Base-by-base conservation (phyloP, 108 stramenopile genomes). In the Fragilariopsis cylindrus region DNA sequence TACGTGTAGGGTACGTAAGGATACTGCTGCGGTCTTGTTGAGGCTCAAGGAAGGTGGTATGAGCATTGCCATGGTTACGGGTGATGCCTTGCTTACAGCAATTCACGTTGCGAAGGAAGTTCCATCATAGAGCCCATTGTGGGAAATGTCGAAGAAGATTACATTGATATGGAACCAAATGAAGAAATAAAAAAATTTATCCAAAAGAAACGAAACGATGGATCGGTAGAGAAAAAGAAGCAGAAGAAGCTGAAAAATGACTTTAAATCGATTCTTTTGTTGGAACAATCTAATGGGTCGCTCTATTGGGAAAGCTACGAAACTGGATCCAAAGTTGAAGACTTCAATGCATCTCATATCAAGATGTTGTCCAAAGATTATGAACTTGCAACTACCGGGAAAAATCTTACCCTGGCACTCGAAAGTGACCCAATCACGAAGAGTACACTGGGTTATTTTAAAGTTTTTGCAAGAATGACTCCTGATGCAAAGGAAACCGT, bases 401-500 rank as follows among this genome's bases (percentile, higher is more conserved):
- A 81, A 69, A 83, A 77, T 48, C 87, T 96, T 19, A 84, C 81
- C 4, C 65, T 80, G 39, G 96, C 96, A 30, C 89, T 94, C 48
- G 90, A 92, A 65, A 84, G 78, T 43, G 92, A 95, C 67, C 87
- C 78, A 7, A 19, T 12, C 7, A 94, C 91, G 7, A 85, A 81
- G 68, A 81, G 76, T 45, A 80, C 88, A 7, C 87, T 98, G 6
- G 87, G 77, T 11, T 83, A 92, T 77, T 90, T 98, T 70, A 92
- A 95, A 44, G 94, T 98, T 6, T 98, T 97, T 82, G 96, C 98
- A 21, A 80, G 98, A 18, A 99, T 98, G 97, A 90, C 93, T 12
- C 98, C 98, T 16, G 97, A 98, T 78, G 97, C 91, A 18, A 99
- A 99, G 76, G 98, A 97, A 80, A 92, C 85, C 19, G 91, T 98